These are phyloP conservation scores for Pythium phragmiticola DNA, from an alignment of 352 stramenopile genomes.

Conservation along the genomic window DNA sequence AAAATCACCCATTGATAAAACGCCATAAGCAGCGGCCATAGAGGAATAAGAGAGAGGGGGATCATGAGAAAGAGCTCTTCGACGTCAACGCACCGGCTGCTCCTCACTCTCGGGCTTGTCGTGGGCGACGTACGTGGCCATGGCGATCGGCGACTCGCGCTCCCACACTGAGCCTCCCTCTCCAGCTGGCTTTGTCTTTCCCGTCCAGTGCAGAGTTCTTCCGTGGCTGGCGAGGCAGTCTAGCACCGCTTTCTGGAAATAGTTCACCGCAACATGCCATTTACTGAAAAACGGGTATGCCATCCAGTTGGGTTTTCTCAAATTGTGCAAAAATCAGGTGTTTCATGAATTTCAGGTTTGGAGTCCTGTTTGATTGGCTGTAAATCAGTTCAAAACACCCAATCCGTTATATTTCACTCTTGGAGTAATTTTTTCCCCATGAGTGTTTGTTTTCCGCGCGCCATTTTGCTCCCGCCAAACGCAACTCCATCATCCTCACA, in stretches of 20 bases:
- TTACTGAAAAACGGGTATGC: too few species aligned
- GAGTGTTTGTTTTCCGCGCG: neutral
- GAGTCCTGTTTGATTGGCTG: neutral
- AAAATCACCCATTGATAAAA: neutral
- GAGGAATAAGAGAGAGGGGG: neutral
- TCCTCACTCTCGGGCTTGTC: constrained; percentile 73
- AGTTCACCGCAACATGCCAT: too few species aligned
- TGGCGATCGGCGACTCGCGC: constrained; percentile 20
- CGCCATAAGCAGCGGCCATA: too few species aligned
- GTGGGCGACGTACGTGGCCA: constrained; percentile 74
- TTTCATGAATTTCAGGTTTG: neutral
- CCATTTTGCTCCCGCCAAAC: neutral
- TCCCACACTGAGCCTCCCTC: constrained; percentile 5
- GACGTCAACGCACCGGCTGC: constrained; percentile 38
- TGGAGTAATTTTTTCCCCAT: neutral
- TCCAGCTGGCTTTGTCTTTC: constrained; percentile 2
- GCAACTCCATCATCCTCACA: neutral
- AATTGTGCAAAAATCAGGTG: neutral
- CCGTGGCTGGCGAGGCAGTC: constrained; percentile 12
- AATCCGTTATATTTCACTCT: neutral
- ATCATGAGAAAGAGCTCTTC: neutral
- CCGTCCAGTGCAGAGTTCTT: constrained; percentile 24
- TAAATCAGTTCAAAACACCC: neutral
- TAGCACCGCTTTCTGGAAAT: constrained; percentile 1
- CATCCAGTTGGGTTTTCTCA: neutral